A percentile compares a stretch with the other conserved stretches of the same genome.
These are phyloP conservation scores for Citrullus colocynthis DNA, from an alignment of 306 rosid species.

Conservation along the genomic window DNA sequence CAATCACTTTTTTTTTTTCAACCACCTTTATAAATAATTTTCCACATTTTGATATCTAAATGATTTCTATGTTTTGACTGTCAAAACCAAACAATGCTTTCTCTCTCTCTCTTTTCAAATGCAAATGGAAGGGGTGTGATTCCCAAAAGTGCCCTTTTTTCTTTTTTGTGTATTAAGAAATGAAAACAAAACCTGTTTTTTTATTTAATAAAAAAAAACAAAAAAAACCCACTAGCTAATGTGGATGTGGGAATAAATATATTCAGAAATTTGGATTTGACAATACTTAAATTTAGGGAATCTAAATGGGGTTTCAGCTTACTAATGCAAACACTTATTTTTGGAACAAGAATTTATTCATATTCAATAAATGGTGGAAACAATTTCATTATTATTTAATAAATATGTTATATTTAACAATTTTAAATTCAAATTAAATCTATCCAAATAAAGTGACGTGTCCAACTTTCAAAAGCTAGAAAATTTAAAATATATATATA, in stretches of 20 bases:
- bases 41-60: neutral
- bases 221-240: conserved; percentile 4
- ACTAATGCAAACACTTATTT: conserved; percentile 16
- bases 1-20: too few relatives aligned
- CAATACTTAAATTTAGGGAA: conserved; percentile 16
- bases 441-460: neutral
- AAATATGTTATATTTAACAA: neutral
- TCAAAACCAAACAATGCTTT: neutral
- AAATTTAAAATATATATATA: neutral
- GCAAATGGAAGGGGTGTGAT: conserved; percentile 24
- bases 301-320: conserved; percentile 21
- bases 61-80: neutral
- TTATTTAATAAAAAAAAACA: too few relatives aligned
- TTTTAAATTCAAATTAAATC: neutral
- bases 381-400: neutral
- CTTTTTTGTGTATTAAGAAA: neutral
- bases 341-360: conserved; percentile 12
- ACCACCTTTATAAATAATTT: neutral
- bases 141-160: neutral
- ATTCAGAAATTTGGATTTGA: conserved; percentile 2
- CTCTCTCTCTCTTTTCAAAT: conserved; percentile 12
- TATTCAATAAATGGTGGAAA: neutral
- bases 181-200: neutral
- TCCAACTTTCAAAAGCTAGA: neutral
- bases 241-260: conserved; percentile 13